These are phyloP conservation scores for Paraphoma sp. DNA, from an alignment of 2,329 filamentous ascomycete species.

Conservation along the genomic window DNA sequence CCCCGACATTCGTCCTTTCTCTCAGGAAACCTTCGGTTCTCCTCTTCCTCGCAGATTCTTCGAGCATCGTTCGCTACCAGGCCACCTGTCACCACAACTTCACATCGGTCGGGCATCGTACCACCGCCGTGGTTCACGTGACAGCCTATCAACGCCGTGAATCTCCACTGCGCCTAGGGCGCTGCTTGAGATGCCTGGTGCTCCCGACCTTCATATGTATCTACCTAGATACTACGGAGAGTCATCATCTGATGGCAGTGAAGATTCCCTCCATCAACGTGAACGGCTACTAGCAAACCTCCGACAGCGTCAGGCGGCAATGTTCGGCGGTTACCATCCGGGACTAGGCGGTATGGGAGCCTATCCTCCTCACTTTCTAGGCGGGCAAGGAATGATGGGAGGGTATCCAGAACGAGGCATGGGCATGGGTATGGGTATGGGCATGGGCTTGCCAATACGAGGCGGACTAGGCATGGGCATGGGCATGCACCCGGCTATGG, in stretches of 20 bases:
- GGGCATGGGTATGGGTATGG: neutral
- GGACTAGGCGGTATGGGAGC: constrained; percentile 1
- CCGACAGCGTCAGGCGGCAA: neutral
- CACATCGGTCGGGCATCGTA: too few relatives aligned
- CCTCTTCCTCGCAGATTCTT: too few relatives aligned
- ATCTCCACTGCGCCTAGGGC: too few relatives aligned
- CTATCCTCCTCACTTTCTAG: neutral
- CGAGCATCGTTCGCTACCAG: too few relatives aligned
- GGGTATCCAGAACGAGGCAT: neutral
- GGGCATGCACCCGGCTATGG: neutral
- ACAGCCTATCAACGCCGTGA: too few relatives aligned
- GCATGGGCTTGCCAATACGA: neutral
- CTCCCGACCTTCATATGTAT: neutral
- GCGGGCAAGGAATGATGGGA: neutral
- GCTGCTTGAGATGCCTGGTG: neutral
- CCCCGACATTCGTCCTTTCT: neutral
- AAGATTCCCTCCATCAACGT: neutral
- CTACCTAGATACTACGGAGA: neutral
- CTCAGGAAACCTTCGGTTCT: too few relatives aligned
- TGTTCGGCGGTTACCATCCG: neutral
- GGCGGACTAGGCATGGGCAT: neutral
- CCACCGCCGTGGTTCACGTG: too few relatives aligned
- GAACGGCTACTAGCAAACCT: neutral
- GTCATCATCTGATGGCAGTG: neutral
- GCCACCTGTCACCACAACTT: too few relatives aligned